Conservation (phyloP, 2,329 filamentous ascomycete genomes). For the Aureobasidium sp. region DNA sequence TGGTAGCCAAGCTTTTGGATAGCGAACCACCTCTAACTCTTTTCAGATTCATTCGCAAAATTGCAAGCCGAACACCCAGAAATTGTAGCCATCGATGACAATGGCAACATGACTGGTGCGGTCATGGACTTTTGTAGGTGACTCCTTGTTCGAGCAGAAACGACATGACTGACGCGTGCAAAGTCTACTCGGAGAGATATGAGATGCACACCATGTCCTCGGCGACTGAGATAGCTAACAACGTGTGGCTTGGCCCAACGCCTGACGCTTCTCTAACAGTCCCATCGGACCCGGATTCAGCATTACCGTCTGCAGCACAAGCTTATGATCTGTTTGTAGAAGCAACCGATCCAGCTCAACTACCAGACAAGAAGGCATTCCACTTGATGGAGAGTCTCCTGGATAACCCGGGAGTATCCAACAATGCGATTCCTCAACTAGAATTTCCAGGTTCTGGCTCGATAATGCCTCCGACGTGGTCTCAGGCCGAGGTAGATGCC, state of each 20-base stretch:
- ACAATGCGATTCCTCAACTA: slow-evolving; percentile 46
- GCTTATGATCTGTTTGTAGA: slow-evolving; percentile 69
- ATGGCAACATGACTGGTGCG: slow-evolving; percentile 62
- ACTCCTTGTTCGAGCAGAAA: neutral
- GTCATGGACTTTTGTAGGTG: slow-evolving; percentile 70
- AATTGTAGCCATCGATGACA: slow-evolving; percentile 65
- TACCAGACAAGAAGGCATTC: slow-evolving; percentile 61
- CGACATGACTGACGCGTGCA: neutral
- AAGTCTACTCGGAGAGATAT: slow-evolving; percentile 65
- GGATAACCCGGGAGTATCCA: slow-evolving; percentile 3
- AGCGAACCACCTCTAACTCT: slow-evolving; percentile 25
- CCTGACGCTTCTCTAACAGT: slow-evolving; percentile 54
- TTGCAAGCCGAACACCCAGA: slow-evolving; percentile 63
- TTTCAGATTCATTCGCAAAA: slow-evolving; percentile 52
- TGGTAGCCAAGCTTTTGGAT: slow-evolving; percentile 17
- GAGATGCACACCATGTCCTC: slow-evolving; percentile 95
- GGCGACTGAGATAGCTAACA: slow-evolving; percentile 77
- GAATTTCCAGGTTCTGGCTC: slow-evolving; percentile 95
- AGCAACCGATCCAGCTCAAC: slow-evolving; percentile 71
- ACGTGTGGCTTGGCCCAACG: slow-evolving; percentile 85
- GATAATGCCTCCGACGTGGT: slow-evolving; percentile 75
- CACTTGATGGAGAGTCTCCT: slow-evolving; percentile 52
- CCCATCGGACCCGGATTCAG: slow-evolving; percentile 40
- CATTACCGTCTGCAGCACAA: slow-evolving; percentile 6
- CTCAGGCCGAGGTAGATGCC: slow-evolving; percentile 71